Evolutionary conservation across 306 rosid genomes (phyloP).

Genomic region (Prunus mume): DNA sequence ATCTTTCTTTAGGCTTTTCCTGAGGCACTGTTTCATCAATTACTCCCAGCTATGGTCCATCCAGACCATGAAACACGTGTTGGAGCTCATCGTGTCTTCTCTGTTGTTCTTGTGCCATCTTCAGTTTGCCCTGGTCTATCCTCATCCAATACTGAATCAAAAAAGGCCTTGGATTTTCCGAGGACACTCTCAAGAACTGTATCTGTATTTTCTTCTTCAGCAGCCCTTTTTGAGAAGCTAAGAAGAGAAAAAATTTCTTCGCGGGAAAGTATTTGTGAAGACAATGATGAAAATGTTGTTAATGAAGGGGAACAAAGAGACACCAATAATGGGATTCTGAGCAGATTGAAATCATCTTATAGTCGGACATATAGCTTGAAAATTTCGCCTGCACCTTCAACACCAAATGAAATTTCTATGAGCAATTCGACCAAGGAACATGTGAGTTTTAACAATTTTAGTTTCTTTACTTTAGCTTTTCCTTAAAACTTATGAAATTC

Average conservation of each 20-base stretch:
- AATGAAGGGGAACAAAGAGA: conserved; percentile 38
- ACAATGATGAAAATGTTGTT: conserved; percentile 27
- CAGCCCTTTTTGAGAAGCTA: conserved; percentile 85
- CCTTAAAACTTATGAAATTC: neutral
- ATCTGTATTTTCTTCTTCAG: conserved; percentile 88
- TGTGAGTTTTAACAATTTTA: conserved; percentile 44
- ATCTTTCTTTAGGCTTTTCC: conserved; percentile 63
- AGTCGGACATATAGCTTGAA: conserved; percentile 46
- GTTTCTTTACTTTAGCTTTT: neutral
- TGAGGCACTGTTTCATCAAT: conserved; percentile 90
- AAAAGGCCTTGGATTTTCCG: conserved; percentile 49
- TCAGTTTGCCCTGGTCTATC: conserved; percentile 53
- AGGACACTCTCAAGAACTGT: conserved; percentile 82
- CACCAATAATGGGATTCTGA: conserved; percentile 40
- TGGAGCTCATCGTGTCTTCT: conserved; percentile 81
- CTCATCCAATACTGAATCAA: conserved; percentile 35
- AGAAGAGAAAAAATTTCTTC: conserved; percentile 56
- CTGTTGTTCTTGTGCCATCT: conserved; percentile 83
- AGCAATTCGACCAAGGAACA: conserved; percentile 36
- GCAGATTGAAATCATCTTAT: conserved; percentile 54
- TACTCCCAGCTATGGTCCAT: conserved; percentile 86
- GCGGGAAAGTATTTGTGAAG: conserved; percentile 40
- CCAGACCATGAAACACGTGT: conserved; percentile 88
- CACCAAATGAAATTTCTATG: conserved; percentile 32
- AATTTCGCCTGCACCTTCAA: conserved; percentile 28